A percentile compares a stretch with the other conserved stretches of the same genome.
phyloP scores from a whole-genome alignment of 164 flowering plant genomes.

The Aristolochia californica region DNA sequence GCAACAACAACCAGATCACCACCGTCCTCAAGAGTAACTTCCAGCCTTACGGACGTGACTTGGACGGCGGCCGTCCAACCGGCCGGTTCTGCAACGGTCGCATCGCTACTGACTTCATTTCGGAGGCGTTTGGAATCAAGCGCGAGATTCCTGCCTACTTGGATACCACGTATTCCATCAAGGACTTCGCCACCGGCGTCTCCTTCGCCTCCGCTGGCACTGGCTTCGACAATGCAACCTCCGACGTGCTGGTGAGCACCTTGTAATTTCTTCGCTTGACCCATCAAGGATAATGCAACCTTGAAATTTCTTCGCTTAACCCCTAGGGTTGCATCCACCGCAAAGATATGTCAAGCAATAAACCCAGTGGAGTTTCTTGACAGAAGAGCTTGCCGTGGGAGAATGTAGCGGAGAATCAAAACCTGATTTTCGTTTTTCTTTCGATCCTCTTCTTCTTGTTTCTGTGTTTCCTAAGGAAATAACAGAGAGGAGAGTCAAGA shows the following conservation, averaged over 20 bases:
- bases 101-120: slow-evolving; percentile 46
- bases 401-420: too few relatives aligned
- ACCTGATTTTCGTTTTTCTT: too few relatives aligned
- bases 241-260: slow-evolving; percentile 45
- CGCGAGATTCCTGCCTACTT: slow-evolving; percentile 50
- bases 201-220: slow-evolving; percentile 75
- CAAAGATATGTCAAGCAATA: too few relatives aligned
- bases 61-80: slow-evolving; percentile 34
- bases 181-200: slow-evolving; percentile 53
- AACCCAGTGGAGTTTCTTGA: too few relatives aligned
- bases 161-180: slow-evolving; percentile 40
- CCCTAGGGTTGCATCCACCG: too few relatives aligned
- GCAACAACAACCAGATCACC: slow-evolving; percentile 50
- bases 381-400: too few relatives aligned
- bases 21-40: slow-evolving; percentile 57
- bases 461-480: too few relatives aligned
- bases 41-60: slow-evolving; percentile 65
- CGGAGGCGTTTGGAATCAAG: slow-evolving; percentile 49
- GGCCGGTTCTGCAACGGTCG: slow-evolving; percentile 67
- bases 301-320: too few relatives aligned
- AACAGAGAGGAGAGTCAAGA: too few relatives aligned
- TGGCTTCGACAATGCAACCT: slow-evolving; percentile 59
- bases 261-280: too few relatives aligned
- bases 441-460: too few relatives aligned
- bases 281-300: too few relatives aligned